phyloP scores from a whole-genome alignment of 2,329 filamentous ascomycete species.

The Diaporthe citrichinensis region DNA sequence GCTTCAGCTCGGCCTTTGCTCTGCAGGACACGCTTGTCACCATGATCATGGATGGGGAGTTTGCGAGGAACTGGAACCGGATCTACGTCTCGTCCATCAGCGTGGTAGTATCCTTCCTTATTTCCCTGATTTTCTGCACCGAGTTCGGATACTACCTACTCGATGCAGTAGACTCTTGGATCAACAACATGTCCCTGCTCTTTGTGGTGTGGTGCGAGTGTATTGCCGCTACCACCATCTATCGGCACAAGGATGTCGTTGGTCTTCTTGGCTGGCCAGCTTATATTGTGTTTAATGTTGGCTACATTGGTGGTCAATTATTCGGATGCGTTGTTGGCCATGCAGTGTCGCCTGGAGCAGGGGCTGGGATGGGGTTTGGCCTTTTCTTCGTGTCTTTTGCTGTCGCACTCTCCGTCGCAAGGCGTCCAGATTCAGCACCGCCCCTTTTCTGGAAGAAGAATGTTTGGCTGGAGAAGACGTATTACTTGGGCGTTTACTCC shows the following conservation, averaged over 20 bases:
- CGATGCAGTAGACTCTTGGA: constrained; percentile 9
- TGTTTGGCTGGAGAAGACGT: not conserved
- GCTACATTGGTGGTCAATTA: constrained; percentile 3
- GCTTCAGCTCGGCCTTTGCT: not conserved
- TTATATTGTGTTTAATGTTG: constrained; percentile 1
- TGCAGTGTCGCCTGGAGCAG: not conserved
- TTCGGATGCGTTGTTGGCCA: not conserved
- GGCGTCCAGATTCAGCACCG: not conserved
- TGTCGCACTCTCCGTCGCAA: not conserved
- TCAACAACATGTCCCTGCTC: constrained; percentile 6
- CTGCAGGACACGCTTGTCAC: constrained; percentile 10
- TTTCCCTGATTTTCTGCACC: not conserved
- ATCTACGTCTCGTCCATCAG: constrained; percentile 5
- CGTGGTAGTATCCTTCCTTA: constrained; percentile 3
- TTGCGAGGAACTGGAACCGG: not conserved
- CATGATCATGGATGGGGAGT: constrained; percentile 11
- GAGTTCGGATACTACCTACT: constrained; percentile 12
- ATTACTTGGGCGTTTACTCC: constrained; percentile 2
- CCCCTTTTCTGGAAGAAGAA: constrained; percentile 12
- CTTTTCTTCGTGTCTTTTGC: not conserved
- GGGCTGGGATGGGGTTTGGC: not conserved
- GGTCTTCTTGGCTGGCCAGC: constrained; percentile 10
- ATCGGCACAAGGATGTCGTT: constrained; percentile 11
- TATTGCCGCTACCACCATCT: constrained; percentile 8
- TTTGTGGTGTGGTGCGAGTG: constrained; percentile 22